A percentile compares a stretch with the other conserved stretches of the same genome.
Evolutionary conservation across 768 basidiomycete genomes (phyloP).

Genomic region (Mycena filopes): DNA sequence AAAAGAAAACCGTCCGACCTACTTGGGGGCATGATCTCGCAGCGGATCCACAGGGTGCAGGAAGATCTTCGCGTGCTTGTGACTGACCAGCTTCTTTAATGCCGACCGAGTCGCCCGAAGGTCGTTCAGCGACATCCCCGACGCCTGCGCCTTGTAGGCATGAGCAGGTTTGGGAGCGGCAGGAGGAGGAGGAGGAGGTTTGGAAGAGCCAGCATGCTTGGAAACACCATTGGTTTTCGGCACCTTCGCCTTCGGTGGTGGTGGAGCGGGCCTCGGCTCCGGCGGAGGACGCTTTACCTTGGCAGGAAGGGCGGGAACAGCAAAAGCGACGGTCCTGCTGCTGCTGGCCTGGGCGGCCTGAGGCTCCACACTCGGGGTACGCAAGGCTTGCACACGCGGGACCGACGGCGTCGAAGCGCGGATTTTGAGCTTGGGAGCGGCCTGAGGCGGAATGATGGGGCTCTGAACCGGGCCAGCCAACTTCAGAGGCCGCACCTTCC

Average conservation of each 20-base stretch:
- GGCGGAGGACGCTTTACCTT: conserved; percentile 29
- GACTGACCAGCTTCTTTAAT: conserved; percentile 79
- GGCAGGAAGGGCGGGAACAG: conserved; percentile 42
- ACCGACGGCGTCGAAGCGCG: conserved; percentile 33
- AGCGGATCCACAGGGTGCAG: conserved; percentile 96
- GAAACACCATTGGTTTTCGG: conserved; percentile 32
- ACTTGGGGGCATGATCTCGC: conserved; percentile 91
- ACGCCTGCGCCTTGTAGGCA: conserved; percentile 75
- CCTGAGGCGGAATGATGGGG: conserved; percentile 46
- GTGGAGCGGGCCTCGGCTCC: conserved; percentile 21
- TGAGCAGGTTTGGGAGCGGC: conserved; percentile 56
- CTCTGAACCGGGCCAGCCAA: conserved; percentile 49
- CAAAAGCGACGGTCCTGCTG: conserved; percentile 48
- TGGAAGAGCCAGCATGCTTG: too few species aligned
- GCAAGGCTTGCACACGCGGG: conserved; percentile 14
- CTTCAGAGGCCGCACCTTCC: conserved; percentile 63
- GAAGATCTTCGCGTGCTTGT: conserved; percentile 82
- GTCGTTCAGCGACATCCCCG: conserved; percentile 83
- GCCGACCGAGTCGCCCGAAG: conserved; percentile 79
- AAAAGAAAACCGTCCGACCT: conserved; percentile 39
- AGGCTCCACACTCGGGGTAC: conserved; percentile 45
- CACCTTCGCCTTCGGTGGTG: conserved; percentile 30
- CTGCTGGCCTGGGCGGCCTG: conserved; percentile 36
- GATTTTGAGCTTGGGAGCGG: conserved; percentile 41
- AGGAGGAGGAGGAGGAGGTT: too few species aligned